Base-by-base conservation (phyloP, 1,139 yeast genomes). In the Diutina mesorugosa region DNA sequence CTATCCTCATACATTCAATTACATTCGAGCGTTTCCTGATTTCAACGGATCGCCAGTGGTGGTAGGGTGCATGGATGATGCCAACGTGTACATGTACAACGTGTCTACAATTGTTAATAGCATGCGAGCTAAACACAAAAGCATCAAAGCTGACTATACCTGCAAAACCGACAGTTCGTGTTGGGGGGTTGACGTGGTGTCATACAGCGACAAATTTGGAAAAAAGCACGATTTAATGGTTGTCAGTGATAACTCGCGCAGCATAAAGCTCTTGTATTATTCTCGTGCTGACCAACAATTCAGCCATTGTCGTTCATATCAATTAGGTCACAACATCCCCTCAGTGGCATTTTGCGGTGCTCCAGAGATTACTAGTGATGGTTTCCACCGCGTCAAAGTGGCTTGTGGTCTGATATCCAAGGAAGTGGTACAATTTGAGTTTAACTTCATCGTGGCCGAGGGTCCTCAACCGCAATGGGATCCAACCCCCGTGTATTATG, bases 121-220 rank as follows among this genome's bases (percentile, higher is more conserved):
- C 12, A 47, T 46, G 21, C 16, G n/a, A 14, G n/a, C 12, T 1
- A 50, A 54, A n/a, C 47, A 56, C 48, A 46, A 45, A 12, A 55
- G 55, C 14, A 54, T 41, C 26, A 60, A 56, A 32, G 56, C 84
- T 0, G 74, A 70, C 56, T 69, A 71, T 54, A 68, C 67, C 26
- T 56, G 83, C 6, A 70, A 71, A 45, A 61, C 76, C 57, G 70
- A 70, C 41, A 67, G 79, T 1, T 83, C 89, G 0, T 80, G 78
- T 0, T 86, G 93, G 93, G 90, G 90, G 0, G 64, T 83, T 26
- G 88, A 82, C 61, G 67, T 72, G 55, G 56, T 62, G 32, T 56
- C 63, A 1, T 68, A 66, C 56, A 21, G 46, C 1, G 72, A 67
- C 51, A 32, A 53, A 3, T 67, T 29, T 60, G 72, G 62, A 58